A percentile compares a stretch with the other conserved stretches of the same genome.
Conservation (phyloP, 805 yeast genomes). For the Babjeviella inositovora region DNA sequence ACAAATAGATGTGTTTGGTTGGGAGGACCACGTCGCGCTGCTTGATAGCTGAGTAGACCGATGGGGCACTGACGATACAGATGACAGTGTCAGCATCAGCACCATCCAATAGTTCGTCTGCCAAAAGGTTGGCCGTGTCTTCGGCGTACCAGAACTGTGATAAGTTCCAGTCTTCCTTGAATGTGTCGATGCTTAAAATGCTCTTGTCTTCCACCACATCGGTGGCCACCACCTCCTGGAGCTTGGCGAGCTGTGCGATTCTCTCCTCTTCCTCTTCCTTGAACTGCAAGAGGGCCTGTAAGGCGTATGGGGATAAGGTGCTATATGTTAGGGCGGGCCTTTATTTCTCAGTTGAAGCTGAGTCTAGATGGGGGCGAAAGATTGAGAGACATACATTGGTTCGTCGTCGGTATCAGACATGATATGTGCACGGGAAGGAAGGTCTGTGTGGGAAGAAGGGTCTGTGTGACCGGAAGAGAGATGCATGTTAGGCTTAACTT, state of each 20-base stretch:
- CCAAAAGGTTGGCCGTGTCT: constrained; percentile 51
- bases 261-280: constrained; percentile 44
- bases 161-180: constrained; percentile 87
- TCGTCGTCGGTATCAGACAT: constrained; percentile 1
- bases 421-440: too few relatives aligned
- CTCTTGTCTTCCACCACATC: constrained; percentile 18
- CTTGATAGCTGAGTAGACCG: constrained; percentile 74
- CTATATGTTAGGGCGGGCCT: constrained; percentile 15
- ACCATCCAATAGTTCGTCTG: constrained; percentile 59
- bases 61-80: constrained; percentile 78
- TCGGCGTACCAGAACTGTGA: constrained; percentile 88
- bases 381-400: too few relatives aligned
- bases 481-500: too few relatives aligned
- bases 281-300: constrained; percentile 50
- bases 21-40: constrained; percentile 35
- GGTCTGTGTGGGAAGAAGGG: too few relatives aligned
- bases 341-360: background rate
- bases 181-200: constrained; percentile 46
- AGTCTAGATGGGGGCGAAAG: too few relatives aligned
- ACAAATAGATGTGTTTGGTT: constrained; percentile 51
- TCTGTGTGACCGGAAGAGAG: too few relatives aligned
- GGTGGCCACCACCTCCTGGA: constrained; percentile 43
- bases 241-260: constrained; percentile 33
- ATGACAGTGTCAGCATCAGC: constrained; percentile 60
- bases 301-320: constrained; percentile 26